Percentiles rank a stretch among this genome's conserved stretches.
These are phyloP conservation scores for Wickerhamomyces sp. DNA, from an alignment of 1,139 yeast species.

Conservation along the genomic window DNA sequence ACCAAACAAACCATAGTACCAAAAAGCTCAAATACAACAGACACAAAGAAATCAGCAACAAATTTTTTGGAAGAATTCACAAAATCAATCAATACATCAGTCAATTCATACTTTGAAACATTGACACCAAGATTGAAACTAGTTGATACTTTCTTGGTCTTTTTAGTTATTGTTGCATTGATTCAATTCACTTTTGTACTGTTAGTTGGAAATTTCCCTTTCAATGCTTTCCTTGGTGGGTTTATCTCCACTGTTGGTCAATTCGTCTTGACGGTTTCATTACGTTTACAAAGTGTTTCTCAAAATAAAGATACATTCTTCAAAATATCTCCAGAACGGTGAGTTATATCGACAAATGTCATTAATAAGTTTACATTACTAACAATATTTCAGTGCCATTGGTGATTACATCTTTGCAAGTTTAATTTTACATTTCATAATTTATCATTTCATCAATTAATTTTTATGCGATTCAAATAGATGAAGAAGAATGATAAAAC, in stretches of 20 bases:
- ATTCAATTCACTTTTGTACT: constrained; percentile 75
- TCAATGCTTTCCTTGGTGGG: constrained; percentile 94
- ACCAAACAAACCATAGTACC: too few relatives aligned
- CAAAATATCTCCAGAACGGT: constrained; percentile 61
- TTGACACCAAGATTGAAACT: constrained; percentile 42
- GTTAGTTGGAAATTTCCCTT: constrained; percentile 85
- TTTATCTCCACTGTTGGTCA: constrained; percentile 92
- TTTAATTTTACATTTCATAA: constrained; percentile 81
- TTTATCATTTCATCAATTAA: constrained; percentile 85
- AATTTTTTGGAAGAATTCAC: constrained; percentile 35
- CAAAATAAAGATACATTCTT: constrained; percentile 38
- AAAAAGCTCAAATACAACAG: not conserved
- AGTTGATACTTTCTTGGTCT: constrained; percentile 73
- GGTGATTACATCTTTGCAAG: constrained; percentile 89
- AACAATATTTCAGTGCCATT: constrained; percentile 40
- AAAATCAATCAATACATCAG: constrained; percentile 45
- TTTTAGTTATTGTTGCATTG: constrained; percentile 68
- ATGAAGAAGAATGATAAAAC: not conserved
- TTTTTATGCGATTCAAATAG: not conserved
- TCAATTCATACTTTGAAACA: constrained; percentile 38
- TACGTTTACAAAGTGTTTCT: constrained; percentile 64
- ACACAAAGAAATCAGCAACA: not conserved
- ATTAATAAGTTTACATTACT: too few relatives aligned
- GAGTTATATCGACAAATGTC: not conserved
- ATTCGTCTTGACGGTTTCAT: constrained; percentile 77